These are phyloP conservation scores for Closterium sp. DNA, from an alignment of 139 green algal species.

Conservation along the genomic window DNA sequence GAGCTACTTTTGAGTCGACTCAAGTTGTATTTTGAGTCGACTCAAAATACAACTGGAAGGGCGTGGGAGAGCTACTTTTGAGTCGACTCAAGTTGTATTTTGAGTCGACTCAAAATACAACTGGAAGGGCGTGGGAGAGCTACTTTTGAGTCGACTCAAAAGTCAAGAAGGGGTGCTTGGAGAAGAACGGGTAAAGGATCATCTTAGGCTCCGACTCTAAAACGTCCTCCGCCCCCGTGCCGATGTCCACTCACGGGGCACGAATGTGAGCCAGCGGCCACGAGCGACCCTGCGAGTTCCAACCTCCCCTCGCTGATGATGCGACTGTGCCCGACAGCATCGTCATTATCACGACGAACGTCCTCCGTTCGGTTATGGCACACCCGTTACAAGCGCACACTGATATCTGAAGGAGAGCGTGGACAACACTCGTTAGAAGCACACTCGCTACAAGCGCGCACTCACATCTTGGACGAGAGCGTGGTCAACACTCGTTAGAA, in stretches of 20 bases:
- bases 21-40: too few relatives aligned
- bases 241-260: too few relatives aligned
- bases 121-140: too few relatives aligned
- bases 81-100: too few relatives aligned
- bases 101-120: too few relatives aligned
- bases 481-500: slow-evolving; percentile 88
- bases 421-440: slow-evolving; percentile 79
- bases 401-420: slow-evolving; percentile 71
- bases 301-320: not conserved
- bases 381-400: slow-evolving; percentile 65
- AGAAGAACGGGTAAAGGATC: slow-evolving; percentile 97
- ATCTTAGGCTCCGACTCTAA: slow-evolving; percentile 90
- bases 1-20: too few relatives aligned
- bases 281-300: too few relatives aligned
- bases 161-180: slow-evolving; percentile 94
- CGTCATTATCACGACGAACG: slow-evolving; percentile 96
- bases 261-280: too few relatives aligned
- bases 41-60: too few relatives aligned
- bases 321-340: slow-evolving; percentile 41
- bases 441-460: too few relatives aligned
- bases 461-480: slow-evolving; percentile 61
- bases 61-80: too few relatives aligned
- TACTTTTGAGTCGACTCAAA: too few relatives aligned
- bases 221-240: slow-evolving; percentile 68
- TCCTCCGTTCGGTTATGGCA: slow-evolving; percentile 97